A percentile compares a stretch with the other conserved stretches of the same genome.
Evolutionary conservation across 2,329 filamentous ascomycete species (phyloP).

Genomic region (Fusarium sp.): DNA sequence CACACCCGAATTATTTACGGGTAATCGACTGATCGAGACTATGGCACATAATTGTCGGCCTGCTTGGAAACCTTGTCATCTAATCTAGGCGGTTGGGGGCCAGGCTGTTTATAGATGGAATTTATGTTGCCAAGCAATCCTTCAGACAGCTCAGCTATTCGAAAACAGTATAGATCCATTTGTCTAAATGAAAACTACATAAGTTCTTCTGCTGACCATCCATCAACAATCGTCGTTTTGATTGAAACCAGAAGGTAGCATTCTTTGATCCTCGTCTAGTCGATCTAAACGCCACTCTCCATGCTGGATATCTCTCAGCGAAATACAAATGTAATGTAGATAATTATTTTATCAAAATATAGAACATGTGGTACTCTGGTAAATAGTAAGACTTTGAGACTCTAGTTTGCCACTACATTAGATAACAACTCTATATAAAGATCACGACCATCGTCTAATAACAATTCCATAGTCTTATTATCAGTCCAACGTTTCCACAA

Average conservation of each 20-base stretch:
- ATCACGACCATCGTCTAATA: neutral
- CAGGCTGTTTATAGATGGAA: neutral
- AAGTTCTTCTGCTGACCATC: neutral
- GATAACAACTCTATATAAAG: neutral
- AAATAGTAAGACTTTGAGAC: no score
- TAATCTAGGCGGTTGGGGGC: neutral
- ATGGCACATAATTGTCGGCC: neutral
- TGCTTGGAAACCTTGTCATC: neutral
- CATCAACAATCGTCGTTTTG: neutral
- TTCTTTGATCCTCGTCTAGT: neutral
- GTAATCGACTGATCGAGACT: neutral
- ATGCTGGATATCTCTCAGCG: no score
- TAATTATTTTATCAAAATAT: no score
- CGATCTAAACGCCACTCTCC: neutral
- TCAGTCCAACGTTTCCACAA: no score
- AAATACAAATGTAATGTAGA: no score
- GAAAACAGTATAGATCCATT: neutral
- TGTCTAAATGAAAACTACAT: neutral
- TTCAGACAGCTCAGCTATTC: neutral
- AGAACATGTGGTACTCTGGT: no score
- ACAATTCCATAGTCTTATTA: neutral
- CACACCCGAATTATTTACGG: no score
- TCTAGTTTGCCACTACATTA: no score
- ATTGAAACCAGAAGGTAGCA: neutral
- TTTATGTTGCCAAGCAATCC: neutral